Conservation (phyloP, 2,329 filamentous ascomycete genomes). For the Coniella vitis region DNA sequence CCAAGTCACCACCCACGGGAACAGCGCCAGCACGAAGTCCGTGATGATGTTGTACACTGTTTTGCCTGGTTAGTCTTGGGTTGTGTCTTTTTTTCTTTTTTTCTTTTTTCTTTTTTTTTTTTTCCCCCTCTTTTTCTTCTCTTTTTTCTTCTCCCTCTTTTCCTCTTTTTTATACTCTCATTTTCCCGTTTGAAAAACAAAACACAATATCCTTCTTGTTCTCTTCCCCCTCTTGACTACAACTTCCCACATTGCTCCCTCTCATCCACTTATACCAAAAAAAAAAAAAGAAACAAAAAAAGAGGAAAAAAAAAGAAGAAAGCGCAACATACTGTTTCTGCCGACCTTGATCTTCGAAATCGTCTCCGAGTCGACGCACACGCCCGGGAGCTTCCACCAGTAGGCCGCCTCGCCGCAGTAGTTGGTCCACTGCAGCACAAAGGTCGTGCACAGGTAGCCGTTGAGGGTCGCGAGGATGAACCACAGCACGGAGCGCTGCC, state of each 20-base stretch:
- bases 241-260: too few species aligned
- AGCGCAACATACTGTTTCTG: slow-evolving; percentile 36
- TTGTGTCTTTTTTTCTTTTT: not conserved
- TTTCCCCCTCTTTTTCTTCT: too few species aligned
- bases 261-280: too few species aligned
- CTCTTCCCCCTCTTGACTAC: too few species aligned
- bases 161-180: too few species aligned
- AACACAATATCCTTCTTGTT: too few species aligned
- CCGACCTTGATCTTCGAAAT: slow-evolving; percentile 42
- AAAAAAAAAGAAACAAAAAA: too few species aligned
- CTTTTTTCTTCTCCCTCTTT: too few species aligned
- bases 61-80: not conserved
- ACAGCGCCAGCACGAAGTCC: slow-evolving; percentile 43
- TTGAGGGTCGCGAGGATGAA: slow-evolving; percentile 44
- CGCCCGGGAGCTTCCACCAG: slow-evolving; percentile 36
- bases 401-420: slow-evolving; percentile 35
- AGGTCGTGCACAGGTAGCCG: slow-evolving; percentile 37
- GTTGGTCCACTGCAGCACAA: slow-evolving; percentile 42
- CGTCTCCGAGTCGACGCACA: slow-evolving; percentile 33
- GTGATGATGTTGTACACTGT: slow-evolving; percentile 46
- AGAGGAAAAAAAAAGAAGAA: not conserved
- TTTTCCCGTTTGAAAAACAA: too few species aligned
- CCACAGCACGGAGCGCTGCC: slow-evolving; percentile 37
- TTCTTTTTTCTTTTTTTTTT: too few species aligned
- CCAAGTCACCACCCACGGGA: slow-evolving; percentile 44